phyloP scores from a whole-genome alignment of 805 yeast genomes.

The Myxozyma kluyveri region DNA sequence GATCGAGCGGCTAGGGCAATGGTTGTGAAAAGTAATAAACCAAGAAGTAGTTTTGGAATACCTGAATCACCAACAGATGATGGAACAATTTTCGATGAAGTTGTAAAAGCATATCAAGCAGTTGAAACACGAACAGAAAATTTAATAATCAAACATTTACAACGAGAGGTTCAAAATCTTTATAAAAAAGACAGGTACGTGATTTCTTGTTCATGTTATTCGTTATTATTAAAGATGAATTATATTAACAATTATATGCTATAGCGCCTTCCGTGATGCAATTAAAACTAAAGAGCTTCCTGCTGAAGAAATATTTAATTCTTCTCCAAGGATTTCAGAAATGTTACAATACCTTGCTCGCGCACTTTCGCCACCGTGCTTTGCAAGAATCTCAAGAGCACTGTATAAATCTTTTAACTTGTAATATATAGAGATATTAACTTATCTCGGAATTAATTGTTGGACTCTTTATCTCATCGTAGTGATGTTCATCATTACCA shows the following conservation, averaged over 20 bases:
- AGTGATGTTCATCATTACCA: too few species aligned
- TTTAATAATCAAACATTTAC: constrained; percentile 37
- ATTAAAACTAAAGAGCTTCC: constrained; percentile 17
- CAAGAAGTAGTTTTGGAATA: too few species aligned
- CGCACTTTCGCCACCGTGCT: constrained; percentile 18
- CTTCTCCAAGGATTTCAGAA: constrained; percentile 11
- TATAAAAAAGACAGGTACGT: constrained; percentile 15
- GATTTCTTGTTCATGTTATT: not conserved
- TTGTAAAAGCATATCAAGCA: constrained; percentile 42
- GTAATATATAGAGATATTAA: too few species aligned
- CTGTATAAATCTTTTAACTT: constrained; percentile 19
- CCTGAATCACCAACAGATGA: constrained; percentile 32
- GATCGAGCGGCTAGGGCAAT: constrained; percentile 32
- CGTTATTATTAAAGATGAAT: not conserved
- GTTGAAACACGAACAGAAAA: constrained; percentile 37
- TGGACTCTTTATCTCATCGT: too few species aligned
- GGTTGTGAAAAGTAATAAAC: constrained; percentile 8
- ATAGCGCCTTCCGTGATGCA: constrained; percentile 9
- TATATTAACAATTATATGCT: not conserved
- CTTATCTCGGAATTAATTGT: too few species aligned
- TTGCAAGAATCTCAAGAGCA: constrained; percentile 13
- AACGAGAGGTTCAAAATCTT: constrained; percentile 21
- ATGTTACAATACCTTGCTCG: constrained; percentile 20
- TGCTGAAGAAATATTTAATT: constrained; percentile 10
- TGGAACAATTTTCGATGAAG: constrained; percentile 47